phyloP scores from a whole-genome alignment of 345 rosid species.

The Citrus reticulata region DNA sequence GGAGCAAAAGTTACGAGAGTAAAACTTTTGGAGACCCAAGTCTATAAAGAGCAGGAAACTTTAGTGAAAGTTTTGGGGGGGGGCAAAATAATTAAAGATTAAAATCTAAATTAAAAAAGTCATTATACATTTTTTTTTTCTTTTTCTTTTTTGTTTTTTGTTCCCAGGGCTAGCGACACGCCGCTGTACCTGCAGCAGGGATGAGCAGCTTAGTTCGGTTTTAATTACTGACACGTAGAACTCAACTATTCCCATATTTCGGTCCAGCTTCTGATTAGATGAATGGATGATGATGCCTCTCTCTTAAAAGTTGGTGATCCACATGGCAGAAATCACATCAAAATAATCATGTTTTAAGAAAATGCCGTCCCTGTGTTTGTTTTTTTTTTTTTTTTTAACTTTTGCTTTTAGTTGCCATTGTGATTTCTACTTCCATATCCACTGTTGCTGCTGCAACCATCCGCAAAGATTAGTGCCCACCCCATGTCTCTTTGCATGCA shows the following conservation, averaged over 20 bases:
- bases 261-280: too few relatives aligned
- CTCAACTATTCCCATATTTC: not conserved
- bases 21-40: not conserved
- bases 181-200: not conserved
- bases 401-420: not conserved
- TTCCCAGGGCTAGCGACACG: not conserved
- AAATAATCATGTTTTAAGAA: not conserved
- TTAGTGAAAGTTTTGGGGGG: not conserved
- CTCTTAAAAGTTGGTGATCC: not conserved
- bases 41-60: not conserved
- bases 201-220: too few relatives aligned
- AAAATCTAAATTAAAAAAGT: too few relatives aligned
- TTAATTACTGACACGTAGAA: too few relatives aligned
- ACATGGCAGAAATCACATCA: not conserved
- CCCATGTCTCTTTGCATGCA: not conserved
- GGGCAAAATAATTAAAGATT: too few relatives aligned
- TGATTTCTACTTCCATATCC: conserved; percentile 3
- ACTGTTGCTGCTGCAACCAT: conserved; percentile 3
- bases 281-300: not conserved
- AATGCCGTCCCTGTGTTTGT: not conserved
- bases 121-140: not conserved
- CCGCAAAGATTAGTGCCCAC: conserved; percentile 6
- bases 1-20: too few relatives aligned
- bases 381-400: not conserved
- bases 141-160: not conserved